Evolutionary conservation across 306 rosid species (phyloP).

Genomic region (Boehmeria nivea): DNA sequence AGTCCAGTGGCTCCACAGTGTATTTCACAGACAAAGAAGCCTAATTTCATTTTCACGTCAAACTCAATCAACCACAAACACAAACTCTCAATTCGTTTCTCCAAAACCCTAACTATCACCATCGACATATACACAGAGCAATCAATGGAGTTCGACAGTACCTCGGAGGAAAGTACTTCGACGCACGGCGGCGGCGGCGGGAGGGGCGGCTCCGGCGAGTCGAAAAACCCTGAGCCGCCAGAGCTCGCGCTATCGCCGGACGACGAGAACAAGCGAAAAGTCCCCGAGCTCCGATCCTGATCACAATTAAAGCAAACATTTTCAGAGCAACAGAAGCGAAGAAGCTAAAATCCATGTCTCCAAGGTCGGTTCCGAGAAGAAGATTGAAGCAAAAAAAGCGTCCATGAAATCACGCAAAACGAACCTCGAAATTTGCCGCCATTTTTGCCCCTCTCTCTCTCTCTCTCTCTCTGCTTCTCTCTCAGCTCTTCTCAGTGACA

Average conservation of each 20-base stretch:
- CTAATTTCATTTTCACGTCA: slow-evolving; percentile 25
- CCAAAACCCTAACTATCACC: not conserved
- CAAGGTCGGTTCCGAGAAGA: not conserved
- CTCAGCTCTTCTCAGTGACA: too few relatives aligned
- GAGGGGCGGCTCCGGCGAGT: slow-evolving; percentile 35
- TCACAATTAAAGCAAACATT: not conserved
- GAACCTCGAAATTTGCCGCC: not conserved
- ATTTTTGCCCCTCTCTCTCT: not conserved
- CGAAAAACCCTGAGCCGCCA: slow-evolving; percentile 51
- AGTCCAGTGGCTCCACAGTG: slow-evolving; percentile 47
- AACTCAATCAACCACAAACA: slow-evolving; percentile 3
- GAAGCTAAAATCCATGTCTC: not conserved
- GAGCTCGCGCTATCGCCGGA: slow-evolving; percentile 23
- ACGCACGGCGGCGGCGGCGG: slow-evolving; percentile 64
- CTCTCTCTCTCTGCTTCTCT: too few relatives aligned
- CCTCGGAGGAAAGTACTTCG: slow-evolving; percentile 73
- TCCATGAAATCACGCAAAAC: too few relatives aligned
- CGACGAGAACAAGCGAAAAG: slow-evolving; percentile 56
- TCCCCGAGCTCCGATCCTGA: slow-evolving; percentile 40
- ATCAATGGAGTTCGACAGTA: slow-evolving; percentile 1
- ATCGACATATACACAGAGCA: not conserved
- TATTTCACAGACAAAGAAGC: slow-evolving; percentile 34
- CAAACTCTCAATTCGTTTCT: not conserved
- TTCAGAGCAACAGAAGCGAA: not conserved
- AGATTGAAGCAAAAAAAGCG: not conserved